Evolutionary conservation across 2,329 filamentous ascomycete species (phyloP), one percentile per base, ranked within the genome.

Genomic region (Fusarium cyanostomum): DNA sequence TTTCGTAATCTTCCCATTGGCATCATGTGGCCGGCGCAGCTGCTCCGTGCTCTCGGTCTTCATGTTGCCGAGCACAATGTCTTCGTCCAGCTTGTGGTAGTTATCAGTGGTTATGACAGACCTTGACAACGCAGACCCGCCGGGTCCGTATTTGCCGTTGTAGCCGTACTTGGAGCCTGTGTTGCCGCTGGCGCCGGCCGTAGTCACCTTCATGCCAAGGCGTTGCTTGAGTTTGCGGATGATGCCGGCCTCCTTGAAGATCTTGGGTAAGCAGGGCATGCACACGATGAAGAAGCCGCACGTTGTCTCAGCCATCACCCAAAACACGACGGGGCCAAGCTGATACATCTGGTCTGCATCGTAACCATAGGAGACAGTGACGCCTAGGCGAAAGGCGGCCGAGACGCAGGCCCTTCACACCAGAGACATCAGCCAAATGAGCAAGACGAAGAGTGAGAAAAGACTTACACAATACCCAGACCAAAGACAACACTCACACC

Each of bases 401-500:
- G 56, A 56, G 1, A 56, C 28, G 2, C 38, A 59, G 11, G 55
- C 55, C 9, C 55, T 5, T 13, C 6, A 33, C 5, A 2, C 0
- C n/a, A 24, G 10, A 48, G 12, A 37, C 7, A 8, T 33, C 31
- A 56, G 51, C 1, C 3, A 16, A 1, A 6, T 21, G 21, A 8
- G 16, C 3, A 8, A 11, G 1, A 1, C 10, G 10, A 24, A 24
- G 8, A 1, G 5, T 7, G 1, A 24, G 16, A 2, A 1, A 2
- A 24, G 7, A 56, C 55, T 34, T 26, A 56, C 52, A 59, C 30
- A 1, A 59, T 12, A 15, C 55, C 52, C 0, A 59, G 33, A 0
- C 72, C 66, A 42, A 76, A 77, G 27, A 77, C 68, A 12, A 75
- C 44, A 1, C 69, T 71, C 11, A 77, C 68, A 43, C 72, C 72